Conservation (phyloP, 805 yeast species). For the Saccharomycopsis vini region DNA sequence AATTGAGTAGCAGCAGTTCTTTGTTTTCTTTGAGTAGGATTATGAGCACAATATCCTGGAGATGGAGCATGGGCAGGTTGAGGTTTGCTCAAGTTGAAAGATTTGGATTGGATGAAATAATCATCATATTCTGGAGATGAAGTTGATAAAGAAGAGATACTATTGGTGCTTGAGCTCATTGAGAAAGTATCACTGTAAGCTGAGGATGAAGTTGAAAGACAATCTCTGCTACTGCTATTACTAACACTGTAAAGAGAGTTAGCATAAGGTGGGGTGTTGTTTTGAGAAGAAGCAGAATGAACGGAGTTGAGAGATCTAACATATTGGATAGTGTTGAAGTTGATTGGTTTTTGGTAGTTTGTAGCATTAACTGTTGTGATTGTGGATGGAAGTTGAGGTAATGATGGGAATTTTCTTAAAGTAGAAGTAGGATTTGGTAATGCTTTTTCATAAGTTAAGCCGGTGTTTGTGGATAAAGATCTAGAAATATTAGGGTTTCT, state of each 20-base stretch:
- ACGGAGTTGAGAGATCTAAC: constrained; percentile 9
- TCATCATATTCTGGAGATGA: not conserved
- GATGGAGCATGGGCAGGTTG: no score
- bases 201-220: not conserved
- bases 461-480: constrained; percentile 2
- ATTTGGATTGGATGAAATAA: not conserved
- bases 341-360: constrained; percentile 3
- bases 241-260: not conserved
- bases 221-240: no score
- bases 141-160: not conserved
- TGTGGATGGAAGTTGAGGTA: constrained; percentile 10
- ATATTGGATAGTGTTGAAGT: constrained; percentile 12
- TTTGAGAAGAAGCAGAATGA: not conserved
- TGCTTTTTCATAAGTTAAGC: not conserved
- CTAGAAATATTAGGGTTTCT: not conserved
- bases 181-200: not conserved
- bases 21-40: no score
- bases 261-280: not conserved
- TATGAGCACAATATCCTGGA: no score
- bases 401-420: constrained; percentile 14
- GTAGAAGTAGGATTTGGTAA: constrained; percentile 1
- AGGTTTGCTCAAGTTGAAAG: no score
- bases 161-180: not conserved
- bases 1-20: no score
- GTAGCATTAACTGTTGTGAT: not conserved